These are phyloP conservation scores for Aspergillus thermomutatus DNA, from an alignment of 2,329 filamentous ascomycete species.

Conservation along the genomic window DNA sequence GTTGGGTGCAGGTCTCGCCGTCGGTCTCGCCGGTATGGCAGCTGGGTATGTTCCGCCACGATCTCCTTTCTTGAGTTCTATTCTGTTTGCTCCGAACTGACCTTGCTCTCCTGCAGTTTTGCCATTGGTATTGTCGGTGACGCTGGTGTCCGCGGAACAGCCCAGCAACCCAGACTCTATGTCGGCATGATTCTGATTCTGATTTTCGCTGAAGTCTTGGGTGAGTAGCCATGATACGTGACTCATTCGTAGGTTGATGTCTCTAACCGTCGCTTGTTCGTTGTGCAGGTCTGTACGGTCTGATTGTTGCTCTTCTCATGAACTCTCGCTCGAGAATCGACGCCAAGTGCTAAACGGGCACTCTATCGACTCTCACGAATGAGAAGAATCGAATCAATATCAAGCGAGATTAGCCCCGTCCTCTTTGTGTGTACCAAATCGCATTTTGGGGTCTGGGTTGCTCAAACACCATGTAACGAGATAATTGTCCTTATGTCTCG, in stretches of 20 bases:
- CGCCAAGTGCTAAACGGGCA: constrained; percentile 54
- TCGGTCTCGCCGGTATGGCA: constrained; percentile 78
- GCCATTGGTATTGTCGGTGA: constrained; percentile 78
- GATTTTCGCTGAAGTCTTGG: constrained; percentile 99
- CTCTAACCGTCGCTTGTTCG: background rate
- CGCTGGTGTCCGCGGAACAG: constrained; percentile 51
- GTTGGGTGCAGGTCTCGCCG: constrained; percentile 75
- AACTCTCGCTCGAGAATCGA: constrained; percentile 81
- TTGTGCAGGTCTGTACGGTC: constrained; percentile 83
- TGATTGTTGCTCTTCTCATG: constrained; percentile 99
- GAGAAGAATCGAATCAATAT: constrained; percentile 9
- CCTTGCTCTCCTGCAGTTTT: constrained; percentile 50
- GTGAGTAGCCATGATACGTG: constrained; percentile 52
- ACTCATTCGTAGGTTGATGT: background rate
- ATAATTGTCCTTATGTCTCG: background rate
- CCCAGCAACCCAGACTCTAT: constrained; percentile 63
- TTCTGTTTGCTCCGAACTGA: constrained; percentile 9
- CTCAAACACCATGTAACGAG: constrained; percentile 3
- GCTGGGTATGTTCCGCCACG: constrained; percentile 52
- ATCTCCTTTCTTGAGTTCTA: background rate
- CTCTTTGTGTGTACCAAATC: constrained; percentile 6
- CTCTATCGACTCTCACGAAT: constrained; percentile 8
- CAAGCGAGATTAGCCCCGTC: constrained; percentile 5
- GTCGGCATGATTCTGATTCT: constrained; percentile 99
- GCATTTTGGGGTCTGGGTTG: background rate